Conservation (phyloP, 2,329 filamentous ascomycete genomes). For the Pyricularia sp. region DNA sequence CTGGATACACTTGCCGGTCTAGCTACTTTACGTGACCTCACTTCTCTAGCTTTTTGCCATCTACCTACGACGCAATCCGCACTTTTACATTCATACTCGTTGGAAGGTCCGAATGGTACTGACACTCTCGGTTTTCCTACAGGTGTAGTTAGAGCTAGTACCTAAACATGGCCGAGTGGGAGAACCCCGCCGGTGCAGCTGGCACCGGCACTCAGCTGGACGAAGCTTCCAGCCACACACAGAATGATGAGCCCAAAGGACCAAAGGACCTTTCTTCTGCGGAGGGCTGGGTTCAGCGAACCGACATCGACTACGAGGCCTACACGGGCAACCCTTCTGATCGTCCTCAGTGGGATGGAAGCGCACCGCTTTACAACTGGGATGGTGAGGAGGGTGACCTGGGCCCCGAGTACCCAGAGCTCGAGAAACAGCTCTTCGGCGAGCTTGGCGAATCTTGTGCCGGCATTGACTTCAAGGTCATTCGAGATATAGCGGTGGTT, state of each 20-base stretch:
- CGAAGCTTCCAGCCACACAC: slow-evolving; percentile 22
- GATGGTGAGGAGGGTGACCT: slow-evolving; percentile 79
- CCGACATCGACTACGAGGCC: slow-evolving; percentile 38
- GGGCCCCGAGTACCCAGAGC: slow-evolving; percentile 57
- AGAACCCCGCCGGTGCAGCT: background rate
- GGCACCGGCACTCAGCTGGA: slow-evolving; percentile 7
- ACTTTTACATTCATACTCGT: background rate
- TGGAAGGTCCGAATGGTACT: background rate
- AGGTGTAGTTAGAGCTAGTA: background rate
- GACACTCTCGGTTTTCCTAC: background rate
- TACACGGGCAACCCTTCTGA: slow-evolving; percentile 12
- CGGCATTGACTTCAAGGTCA: slow-evolving; percentile 56
- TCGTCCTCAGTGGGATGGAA: slow-evolving; percentile 34
- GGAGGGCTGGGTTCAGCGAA: slow-evolving; percentile 35
- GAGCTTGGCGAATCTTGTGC: slow-evolving; percentile 32
- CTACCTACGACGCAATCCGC: background rate
- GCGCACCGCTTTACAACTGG: slow-evolving; percentile 71
- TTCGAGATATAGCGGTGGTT: slow-evolving; percentile 41
- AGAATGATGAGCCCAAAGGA: background rate
- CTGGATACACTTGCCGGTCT: background rate
- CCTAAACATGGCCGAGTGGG: background rate
- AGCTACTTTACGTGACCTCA: background rate
- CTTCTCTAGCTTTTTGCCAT: background rate
- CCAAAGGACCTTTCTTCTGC: slow-evolving; percentile 15
- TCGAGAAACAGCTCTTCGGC: slow-evolving; percentile 72